Evolutionary conservation across 306 rosid genomes (phyloP).

Genomic region (Rosa lucieae): DNA sequence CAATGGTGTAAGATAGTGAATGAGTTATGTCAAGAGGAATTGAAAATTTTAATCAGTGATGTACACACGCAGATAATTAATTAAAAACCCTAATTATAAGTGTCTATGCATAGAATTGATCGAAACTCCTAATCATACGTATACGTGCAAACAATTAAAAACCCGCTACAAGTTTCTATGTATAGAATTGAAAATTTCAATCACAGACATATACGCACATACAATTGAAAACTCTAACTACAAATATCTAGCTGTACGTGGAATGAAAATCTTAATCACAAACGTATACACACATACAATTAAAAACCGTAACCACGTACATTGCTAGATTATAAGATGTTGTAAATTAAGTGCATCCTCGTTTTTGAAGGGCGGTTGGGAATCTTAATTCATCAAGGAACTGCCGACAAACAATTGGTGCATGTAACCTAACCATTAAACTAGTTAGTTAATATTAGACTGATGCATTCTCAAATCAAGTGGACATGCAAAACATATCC

Average conservation of each 20-base stretch:
- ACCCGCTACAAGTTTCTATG: background rate
- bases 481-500: too few relatives aligned
- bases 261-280: too few relatives aligned
- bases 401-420: background rate
- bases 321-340: too few relatives aligned
- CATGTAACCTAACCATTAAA: too few relatives aligned
- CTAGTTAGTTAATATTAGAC: background rate
- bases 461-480: background rate
- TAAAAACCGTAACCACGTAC: too few relatives aligned
- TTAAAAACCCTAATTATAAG: too few relatives aligned
- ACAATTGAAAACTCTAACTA: background rate
- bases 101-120: background rate
- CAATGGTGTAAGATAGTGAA: background rate
- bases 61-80: too few relatives aligned
- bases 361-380: background rate
- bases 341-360: background rate
- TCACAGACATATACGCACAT: background rate
- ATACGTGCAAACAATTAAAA: too few relatives aligned
- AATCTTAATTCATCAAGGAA: background rate
- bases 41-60: too few relatives aligned
- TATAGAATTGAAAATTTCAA: too few relatives aligned
- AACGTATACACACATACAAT: background rate
- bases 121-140: background rate
- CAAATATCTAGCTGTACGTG: too few relatives aligned
- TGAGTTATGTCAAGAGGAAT: too few relatives aligned